These are phyloP conservation scores for Phytophthora multivora DNA, from an alignment of 352 stramenopile genomes.

Conservation along the genomic window DNA sequence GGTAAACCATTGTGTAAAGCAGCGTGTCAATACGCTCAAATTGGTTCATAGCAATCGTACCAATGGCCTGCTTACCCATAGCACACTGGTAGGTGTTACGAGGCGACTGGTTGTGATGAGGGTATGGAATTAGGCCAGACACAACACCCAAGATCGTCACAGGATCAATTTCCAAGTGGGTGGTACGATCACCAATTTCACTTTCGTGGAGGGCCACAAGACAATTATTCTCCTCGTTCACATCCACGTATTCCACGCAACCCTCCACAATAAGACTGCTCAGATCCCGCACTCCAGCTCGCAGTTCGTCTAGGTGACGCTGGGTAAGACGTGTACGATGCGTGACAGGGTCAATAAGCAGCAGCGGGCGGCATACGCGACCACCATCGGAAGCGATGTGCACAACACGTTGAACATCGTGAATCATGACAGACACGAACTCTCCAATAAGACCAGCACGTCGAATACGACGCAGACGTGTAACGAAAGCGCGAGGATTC, in stretches of 20 bases:
- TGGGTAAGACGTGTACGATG: slow-evolving; percentile 94
- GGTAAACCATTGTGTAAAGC: slow-evolving; percentile 99
- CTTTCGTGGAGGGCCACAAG: slow-evolving; percentile 96
- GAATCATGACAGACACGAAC: slow-evolving; percentile 99
- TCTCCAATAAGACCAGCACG: slow-evolving; percentile 91
- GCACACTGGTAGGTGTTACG: slow-evolving; percentile 99
- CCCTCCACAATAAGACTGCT: slow-evolving; percentile 92
- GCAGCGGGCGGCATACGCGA: slow-evolving; percentile 96
- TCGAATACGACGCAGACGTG: slow-evolving; percentile 78
- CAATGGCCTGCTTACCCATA: slow-evolving; percentile 99
- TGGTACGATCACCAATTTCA: slow-evolving; percentile 92
- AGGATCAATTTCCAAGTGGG: slow-evolving; percentile 99
- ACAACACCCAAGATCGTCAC: slow-evolving; percentile 99
- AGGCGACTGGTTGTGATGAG: slow-evolving; percentile 98
- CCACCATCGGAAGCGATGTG: slow-evolving; percentile 99
- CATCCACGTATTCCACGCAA: slow-evolving; percentile 99
- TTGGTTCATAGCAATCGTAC: slow-evolving; percentile 99
- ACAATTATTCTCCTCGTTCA: slow-evolving; percentile 99
- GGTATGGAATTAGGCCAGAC: slow-evolving; percentile 98
- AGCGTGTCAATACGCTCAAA: slow-evolving; percentile 99
- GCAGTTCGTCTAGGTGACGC: slow-evolving; percentile 94
- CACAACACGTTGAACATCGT: slow-evolving; percentile 96
- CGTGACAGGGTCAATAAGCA: slow-evolving; percentile 92
- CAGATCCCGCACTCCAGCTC: slow-evolving; percentile 74
- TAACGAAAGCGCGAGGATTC: slow-evolving; percentile 91